These are phyloP conservation scores for Micractinium conductrix DNA, from an alignment of 139 green algal species.

Conservation along the genomic window DNA sequence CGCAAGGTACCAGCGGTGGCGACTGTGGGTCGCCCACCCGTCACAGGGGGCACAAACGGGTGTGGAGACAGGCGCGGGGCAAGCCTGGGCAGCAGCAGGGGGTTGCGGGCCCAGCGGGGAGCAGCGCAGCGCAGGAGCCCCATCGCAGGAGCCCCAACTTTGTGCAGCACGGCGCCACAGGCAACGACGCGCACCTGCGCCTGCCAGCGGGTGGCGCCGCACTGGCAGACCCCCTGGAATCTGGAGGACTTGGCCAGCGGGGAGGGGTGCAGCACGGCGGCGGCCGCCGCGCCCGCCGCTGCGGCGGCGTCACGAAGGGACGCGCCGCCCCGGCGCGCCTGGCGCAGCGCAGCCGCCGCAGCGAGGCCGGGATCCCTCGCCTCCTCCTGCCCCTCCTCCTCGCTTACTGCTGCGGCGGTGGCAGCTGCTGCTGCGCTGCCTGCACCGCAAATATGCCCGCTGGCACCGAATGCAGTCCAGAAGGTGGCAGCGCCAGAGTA, in stretches of 20 bases:
- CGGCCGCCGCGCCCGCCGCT: neutral
- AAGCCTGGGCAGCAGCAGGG: neutral
- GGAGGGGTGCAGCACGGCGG: neutral
- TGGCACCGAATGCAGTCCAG: no score
- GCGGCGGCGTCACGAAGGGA: neutral
- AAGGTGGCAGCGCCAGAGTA: no score
- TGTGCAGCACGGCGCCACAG: neutral
- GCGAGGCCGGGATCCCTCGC: neutral
- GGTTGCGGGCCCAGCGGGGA: neutral
- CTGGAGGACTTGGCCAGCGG: conserved; percentile 13
- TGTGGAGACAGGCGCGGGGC: neutral
- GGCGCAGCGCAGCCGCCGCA: neutral
- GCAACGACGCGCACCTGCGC: neutral
- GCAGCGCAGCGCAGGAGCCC: no score
- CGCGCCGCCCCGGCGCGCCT: neutral
- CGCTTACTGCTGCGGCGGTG: no score
- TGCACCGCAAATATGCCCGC: no score
- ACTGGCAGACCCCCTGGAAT: conserved; percentile 26
- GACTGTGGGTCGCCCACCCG: no score
- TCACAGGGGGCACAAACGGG: neutral
- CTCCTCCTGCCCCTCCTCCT: neutral
- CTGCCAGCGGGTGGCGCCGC: conserved; percentile 11
- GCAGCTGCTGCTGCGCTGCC: neutral
- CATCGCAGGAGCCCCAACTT: no score
- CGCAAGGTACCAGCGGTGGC: neutral